Evolutionary conservation across 352 stramenopile species (phyloP).

Genomic region (Elongisporangium senticosum): DNA sequence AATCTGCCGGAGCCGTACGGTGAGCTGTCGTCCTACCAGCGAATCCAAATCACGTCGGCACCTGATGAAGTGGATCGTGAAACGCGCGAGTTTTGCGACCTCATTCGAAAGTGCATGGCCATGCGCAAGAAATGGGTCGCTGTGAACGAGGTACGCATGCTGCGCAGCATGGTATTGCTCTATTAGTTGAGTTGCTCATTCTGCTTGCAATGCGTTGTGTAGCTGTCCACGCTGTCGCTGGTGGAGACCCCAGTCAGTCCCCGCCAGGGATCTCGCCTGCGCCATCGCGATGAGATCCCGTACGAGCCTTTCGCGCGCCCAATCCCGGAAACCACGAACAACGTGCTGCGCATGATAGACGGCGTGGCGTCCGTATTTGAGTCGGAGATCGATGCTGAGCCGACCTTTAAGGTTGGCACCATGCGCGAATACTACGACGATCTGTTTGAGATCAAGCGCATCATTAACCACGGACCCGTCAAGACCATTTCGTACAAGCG

Average conservation of each 20-base stretch:
- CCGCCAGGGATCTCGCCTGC: constrained; percentile 29
- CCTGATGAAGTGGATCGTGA: constrained; percentile 69
- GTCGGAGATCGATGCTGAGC: constrained; percentile 16
- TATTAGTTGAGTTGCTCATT: neutral
- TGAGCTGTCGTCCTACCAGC: constrained; percentile 60
- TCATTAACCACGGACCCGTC: constrained; percentile 83
- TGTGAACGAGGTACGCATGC: constrained; percentile 25
- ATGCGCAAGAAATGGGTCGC: constrained; percentile 72
- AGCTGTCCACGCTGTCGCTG: constrained; percentile 9
- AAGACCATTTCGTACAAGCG: constrained; percentile 87
- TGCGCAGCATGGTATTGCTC: neutral
- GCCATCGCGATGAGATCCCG: constrained; percentile 67
- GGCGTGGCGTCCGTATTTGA: constrained; percentile 53
- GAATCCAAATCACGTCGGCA: constrained; percentile 66
- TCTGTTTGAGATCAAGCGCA: constrained; percentile 78
- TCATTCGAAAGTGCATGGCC: constrained; percentile 71
- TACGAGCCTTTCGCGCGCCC: constrained; percentile 53
- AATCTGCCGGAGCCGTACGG: constrained; percentile 75
- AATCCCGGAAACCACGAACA: constrained; percentile 36
- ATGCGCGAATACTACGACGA: constrained; percentile 69
- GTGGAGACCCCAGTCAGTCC: constrained; percentile 27
- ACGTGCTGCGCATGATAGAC: constrained; percentile 51
- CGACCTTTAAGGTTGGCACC: constrained; percentile 31
- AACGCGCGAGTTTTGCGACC: constrained; percentile 69
- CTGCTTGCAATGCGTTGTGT: constrained; percentile 1